Conservation (phyloP, 1,284 basidiomycete species). For the Puccinia horiana region DNA sequence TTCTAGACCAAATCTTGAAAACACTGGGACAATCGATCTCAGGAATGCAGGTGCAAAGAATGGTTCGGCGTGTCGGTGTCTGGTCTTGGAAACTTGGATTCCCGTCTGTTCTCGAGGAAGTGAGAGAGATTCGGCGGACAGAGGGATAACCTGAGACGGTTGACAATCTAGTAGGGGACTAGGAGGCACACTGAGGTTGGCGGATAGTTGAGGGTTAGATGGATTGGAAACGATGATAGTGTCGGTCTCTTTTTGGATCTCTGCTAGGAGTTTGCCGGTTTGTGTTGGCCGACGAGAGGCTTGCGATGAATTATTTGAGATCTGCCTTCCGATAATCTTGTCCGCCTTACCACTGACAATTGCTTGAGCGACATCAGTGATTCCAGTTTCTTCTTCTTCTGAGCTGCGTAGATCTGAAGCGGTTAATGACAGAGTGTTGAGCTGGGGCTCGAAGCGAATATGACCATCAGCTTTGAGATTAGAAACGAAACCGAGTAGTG, state of each 20-base stretch:
- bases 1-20: conserved; percentile 40
- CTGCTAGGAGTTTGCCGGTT: conserved; percentile 33
- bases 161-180: conserved; percentile 34
- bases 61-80: conserved; percentile 46
- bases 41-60: conserved; percentile 37
- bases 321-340: conserved; percentile 33
- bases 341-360: conserved; percentile 47
- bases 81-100: conserved; percentile 30
- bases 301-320: background rate
- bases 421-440: conserved; percentile 14
- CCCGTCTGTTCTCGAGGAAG: conserved; percentile 25
- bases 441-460: conserved; percentile 45
- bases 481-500: conserved; percentile 23
- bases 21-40: conserved; percentile 29
- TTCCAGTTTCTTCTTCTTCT: conserved; percentile 31
- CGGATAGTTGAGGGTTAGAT: conserved; percentile 13
- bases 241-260: conserved; percentile 39
- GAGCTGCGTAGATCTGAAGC: background rate
- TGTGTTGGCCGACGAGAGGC: conserved; percentile 13
- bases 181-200: conserved; percentile 20
- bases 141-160: conserved; percentile 27
- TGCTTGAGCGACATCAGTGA: conserved; percentile 37
- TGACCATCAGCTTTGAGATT: conserved; percentile 47
- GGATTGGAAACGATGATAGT: conserved; percentile 27
- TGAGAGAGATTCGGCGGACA: conserved; percentile 7